Percentiles rank a stretch among this genome's conserved stretches.
Evolutionary conservation across 257 asterid species (phyloP).

Genomic region (Solanum clarkiae): DNA sequence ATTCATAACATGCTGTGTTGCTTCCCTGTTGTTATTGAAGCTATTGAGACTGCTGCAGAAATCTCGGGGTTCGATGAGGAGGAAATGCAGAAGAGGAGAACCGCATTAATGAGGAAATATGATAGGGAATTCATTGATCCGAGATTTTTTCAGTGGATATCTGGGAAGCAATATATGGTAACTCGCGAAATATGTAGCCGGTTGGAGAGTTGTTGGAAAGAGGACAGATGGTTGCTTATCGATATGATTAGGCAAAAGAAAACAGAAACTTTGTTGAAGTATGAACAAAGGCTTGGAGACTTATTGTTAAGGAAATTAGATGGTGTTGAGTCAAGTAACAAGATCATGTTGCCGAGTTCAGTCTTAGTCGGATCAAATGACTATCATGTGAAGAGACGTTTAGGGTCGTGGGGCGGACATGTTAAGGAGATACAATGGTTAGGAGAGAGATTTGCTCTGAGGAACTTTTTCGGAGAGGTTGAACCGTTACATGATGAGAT

Average conservation of each 20-base stretch:
- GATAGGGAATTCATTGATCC: slow-evolving; percentile 32
- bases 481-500: slow-evolving; percentile 42
- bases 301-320: slow-evolving; percentile 34
- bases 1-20: slow-evolving; percentile 64
- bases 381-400: slow-evolving; percentile 49
- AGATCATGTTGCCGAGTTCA: slow-evolving; percentile 27
- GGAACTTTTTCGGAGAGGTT: slow-evolving; percentile 59
- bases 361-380: slow-evolving; percentile 44
- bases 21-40: slow-evolving; percentile 73
- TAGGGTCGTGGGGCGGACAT: slow-evolving; percentile 49
- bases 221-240: slow-evolving; percentile 15
- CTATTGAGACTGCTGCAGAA: slow-evolving; percentile 80
- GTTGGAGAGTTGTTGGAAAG: slow-evolving; percentile 10
- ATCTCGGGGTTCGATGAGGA: slow-evolving; percentile 52
- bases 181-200: slow-evolving; percentile 7
- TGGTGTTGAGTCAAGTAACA: slow-evolving; percentile 5
- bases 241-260: slow-evolving; percentile 1
- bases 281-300: slow-evolving; percentile 37
- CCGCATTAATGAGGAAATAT: slow-evolving; percentile 36
- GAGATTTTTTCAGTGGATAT: slow-evolving; percentile 16
- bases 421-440: slow-evolving; percentile 80
- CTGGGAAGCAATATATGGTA: slow-evolving; percentile 18
- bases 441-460: slow-evolving; percentile 69
- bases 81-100: slow-evolving; percentile 47
- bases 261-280: slow-evolving; percentile 15